Evolutionary conservation across 306 rosid species (phyloP), one percentile per base, ranked within the genome.

Genomic region (Dalbergia cochinchinensis): DNA sequence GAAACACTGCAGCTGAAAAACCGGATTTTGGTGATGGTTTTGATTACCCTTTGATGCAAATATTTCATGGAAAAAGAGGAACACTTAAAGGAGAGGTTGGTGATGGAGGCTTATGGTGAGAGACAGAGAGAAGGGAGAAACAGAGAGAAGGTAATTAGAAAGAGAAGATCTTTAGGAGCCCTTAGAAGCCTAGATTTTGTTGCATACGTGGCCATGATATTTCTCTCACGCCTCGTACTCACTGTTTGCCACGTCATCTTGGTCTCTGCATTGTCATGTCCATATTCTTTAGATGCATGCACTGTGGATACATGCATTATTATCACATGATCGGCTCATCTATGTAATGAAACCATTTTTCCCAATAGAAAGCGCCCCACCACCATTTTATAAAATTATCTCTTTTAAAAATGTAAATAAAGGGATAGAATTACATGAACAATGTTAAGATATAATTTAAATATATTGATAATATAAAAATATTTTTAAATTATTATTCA

Each of bases 151-250:
- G n/a, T 20, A 42, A 13, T 8, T 65, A 2, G 50, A 47, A 59
- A 41, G 22, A 33, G 75, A 54, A 78, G 78, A 82, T 77, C 78
- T 76, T 76, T 69, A 11, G 19, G 81, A 35, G 85, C 15, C 16
- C 7, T 69, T 33, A 62, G 78, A 82, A 69, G 78, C 77, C 4
- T 35, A 39, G 65, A 70, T 18, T 42, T 73, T 31, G 78, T 62
- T 50, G 78, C 76, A 5, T 39, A 61, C 85, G 85, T 82, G 85
- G 85, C 85, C 7, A 70, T 62, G 85, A 82, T 82, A 82, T 82
- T 82, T 82, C 69, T 68, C 82, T 70, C 74, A 26, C 60, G 69
- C 57, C 67, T 62, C 69, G 42, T 31, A 61, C 26, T 76, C 55
- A 39, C 15, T 35, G 58, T 6, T 34, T 65, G 89, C 69, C 80